Base-by-base conservation (phyloP, 2,329 filamentous ascomycete species). In the Chrysosporium keratinophilum region DNA sequence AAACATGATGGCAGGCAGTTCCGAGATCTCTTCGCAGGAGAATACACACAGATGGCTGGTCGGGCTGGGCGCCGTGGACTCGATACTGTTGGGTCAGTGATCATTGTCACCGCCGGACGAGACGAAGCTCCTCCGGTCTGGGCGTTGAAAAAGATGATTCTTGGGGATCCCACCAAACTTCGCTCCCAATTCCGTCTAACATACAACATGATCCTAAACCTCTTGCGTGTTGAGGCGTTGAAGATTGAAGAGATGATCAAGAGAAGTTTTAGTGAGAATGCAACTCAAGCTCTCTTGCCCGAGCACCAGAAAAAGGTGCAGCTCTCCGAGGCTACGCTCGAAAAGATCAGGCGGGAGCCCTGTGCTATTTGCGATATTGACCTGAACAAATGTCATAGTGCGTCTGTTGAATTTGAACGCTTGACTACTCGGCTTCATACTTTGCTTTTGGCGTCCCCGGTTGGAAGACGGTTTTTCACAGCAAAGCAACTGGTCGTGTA, bases 211-310 rank as follows among this genome's bases (percentile, higher is more conserved):
- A 98, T 98, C 57, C 75, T 98, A 31, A 98, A 97, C 65, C 76
- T 98, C 33, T 76, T 98, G 47, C 85, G 93, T 35, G 93, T 98
- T 1, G 93, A 98, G 69, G 93, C 93, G 1, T 73, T 98, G 60
- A 97, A 96, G 74, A 97, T 98, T 62, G 93, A 98, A 68, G 93
- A 98, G 71, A 98, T 98, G 93, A 98, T 98, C 75, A 98, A 98
- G 78, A 85, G 93, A 60, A 96, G 90, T 68, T 98, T 98, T 76
- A 96, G 91, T 50, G 93, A 98, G 69, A 93, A 98, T 70, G 91
- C 91, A 20, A 97, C 91, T 0, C 93, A 98, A 66, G 90, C 94
- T 58, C 73, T 97, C 11, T 76, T 97, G 1, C 93, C 93, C 0
- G 90, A 97, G 69, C 91, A 97, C 63, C 90, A 98, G 70, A 95